These are phyloP conservation scores for Camellia japonica DNA, from an alignment of 148 eudicot species.

Conservation along the genomic window DNA sequence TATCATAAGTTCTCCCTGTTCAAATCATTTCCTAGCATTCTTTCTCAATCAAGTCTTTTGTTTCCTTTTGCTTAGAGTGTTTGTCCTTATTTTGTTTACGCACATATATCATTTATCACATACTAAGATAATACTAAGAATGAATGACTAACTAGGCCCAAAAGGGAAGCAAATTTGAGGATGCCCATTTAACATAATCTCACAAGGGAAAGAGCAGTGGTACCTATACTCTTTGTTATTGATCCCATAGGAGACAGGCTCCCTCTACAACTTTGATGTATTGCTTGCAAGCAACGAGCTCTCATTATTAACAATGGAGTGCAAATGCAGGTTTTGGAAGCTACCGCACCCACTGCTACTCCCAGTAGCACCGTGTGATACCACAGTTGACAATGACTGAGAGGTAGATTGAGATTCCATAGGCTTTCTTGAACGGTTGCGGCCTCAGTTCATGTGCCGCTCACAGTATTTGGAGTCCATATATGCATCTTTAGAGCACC, in stretches of 20 bases:
- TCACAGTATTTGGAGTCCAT: conserved; percentile 60
- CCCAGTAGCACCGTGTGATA: conserved; percentile 32
- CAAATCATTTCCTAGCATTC: no score
- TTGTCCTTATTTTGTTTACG: no score
- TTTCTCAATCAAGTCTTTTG: no score
- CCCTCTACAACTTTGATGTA: conserved; percentile 36
- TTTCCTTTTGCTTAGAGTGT: no score
- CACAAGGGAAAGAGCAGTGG: conserved; percentile 1
- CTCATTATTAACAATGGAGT: conserved; percentile 24
- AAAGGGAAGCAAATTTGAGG: neutral
- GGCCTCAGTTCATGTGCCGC: conserved; percentile 63
- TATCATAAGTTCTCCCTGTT: no score
- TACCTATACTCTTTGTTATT: conserved; percentile 42
- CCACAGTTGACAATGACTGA: conserved; percentile 39
- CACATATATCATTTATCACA: no score
- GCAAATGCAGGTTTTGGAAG: conserved; percentile 38
- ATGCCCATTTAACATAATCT: neutral
- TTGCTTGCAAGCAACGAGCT: conserved; percentile 29
- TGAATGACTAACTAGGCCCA: neutral
- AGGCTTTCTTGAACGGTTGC: conserved; percentile 71
- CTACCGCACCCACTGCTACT: conserved; percentile 30
- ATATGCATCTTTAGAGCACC: conserved; percentile 56
- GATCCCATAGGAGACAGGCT: conserved; percentile 33
- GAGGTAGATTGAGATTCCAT: conserved; percentile 54
- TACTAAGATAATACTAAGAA: no score